These are phyloP conservation scores for Pichia sp. DNA, from an alignment of 1,139 yeast genomes.

Conservation along the genomic window DNA sequence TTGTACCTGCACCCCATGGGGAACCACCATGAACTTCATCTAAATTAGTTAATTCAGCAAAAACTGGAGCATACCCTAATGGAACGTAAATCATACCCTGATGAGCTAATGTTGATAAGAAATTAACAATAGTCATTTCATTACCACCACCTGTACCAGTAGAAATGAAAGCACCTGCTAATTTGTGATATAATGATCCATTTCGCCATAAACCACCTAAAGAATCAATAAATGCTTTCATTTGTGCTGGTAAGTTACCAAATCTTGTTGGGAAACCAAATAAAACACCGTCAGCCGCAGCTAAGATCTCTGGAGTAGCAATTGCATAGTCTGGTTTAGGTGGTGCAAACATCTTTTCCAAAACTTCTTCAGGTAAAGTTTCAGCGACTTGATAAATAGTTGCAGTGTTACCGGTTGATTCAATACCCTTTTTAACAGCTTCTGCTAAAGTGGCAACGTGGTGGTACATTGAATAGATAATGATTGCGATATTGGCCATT, in stretches of 20 bases:
- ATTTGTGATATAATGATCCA: conserved; percentile 71
- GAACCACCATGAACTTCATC: conserved; percentile 77
- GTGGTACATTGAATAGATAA: conserved; percentile 78
- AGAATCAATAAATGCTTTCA: conserved; percentile 74
- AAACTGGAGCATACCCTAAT: conserved; percentile 65
- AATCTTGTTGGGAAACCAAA: conserved; percentile 82
- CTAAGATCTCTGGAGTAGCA: conserved; percentile 55
- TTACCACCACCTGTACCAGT: conserved; percentile 88
- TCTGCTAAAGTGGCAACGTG: conserved; percentile 67
- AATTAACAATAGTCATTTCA: conserved; percentile 61
- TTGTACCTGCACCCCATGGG: conserved; percentile 86
- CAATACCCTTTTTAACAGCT: conserved; percentile 64
- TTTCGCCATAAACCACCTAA: conserved; percentile 80
- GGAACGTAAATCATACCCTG: conserved; percentile 80
- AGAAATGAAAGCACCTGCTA: conserved; percentile 68
- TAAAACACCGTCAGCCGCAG: conserved; percentile 64
- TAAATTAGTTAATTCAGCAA: conserved; percentile 52
- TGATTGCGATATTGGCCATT: conserved; percentile 57
- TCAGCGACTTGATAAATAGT: conserved; percentile 75
- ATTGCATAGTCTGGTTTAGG: conserved; percentile 63
- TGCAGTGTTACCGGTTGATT: conserved; percentile 67
- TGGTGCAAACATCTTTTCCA: conserved; percentile 59
- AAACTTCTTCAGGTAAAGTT: conserved; percentile 62
- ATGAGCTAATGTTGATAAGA: conserved; percentile 64
- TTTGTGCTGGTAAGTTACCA: conserved; percentile 79